Percentiles rank a stretch among this genome's conserved stretches.
Evolutionary conservation across 2,329 filamentous ascomycete genomes (phyloP).

Genomic region (Beauveria varroae): DNA sequence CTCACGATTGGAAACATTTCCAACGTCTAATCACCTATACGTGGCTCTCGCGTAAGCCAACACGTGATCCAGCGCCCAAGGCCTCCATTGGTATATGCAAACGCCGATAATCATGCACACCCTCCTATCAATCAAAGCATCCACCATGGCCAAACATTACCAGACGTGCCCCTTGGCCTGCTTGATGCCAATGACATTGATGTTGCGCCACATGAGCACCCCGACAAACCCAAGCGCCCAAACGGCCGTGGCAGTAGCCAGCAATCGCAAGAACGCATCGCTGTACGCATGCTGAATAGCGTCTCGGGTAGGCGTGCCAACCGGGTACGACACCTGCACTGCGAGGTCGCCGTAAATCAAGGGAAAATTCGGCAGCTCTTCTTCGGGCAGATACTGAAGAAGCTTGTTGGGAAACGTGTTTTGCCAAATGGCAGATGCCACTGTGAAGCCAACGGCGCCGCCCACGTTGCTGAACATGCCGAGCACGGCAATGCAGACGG

Average conservation of each 20-base stretch:
- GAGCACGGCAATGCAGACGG: slow-evolving; percentile 23
- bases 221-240: slow-evolving; percentile 28
- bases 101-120: not conserved
- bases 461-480: slow-evolving; percentile 22
- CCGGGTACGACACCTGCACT: slow-evolving; percentile 42
- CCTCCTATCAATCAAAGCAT: not conserved
- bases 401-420: slow-evolving; percentile 34
- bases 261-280: slow-evolving; percentile 42
- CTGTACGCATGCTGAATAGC: slow-evolving; percentile 54
- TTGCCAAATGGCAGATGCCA: slow-evolving; percentile 26
- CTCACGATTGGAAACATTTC: too few species aligned
- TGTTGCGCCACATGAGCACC: slow-evolving; percentile 39
- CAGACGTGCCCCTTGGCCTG: slow-evolving; percentile 38
- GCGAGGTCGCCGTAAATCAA: slow-evolving; percentile 46
- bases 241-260: slow-evolving; percentile 28
- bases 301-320: slow-evolving; percentile 34
- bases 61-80: too few species aligned
- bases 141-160: slow-evolving; percentile 17
- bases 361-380: slow-evolving; percentile 27
- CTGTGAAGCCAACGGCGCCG: slow-evolving; percentile 21
- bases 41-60: too few species aligned
- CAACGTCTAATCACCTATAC: too few species aligned
- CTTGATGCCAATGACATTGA: slow-evolving; percentile 39
- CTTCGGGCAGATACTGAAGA: slow-evolving; percentile 39
- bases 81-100: not conserved